phyloP scores from a whole-genome alignment of 2,329 filamentous ascomycete species.

The Delphinella strobiligena region DNA sequence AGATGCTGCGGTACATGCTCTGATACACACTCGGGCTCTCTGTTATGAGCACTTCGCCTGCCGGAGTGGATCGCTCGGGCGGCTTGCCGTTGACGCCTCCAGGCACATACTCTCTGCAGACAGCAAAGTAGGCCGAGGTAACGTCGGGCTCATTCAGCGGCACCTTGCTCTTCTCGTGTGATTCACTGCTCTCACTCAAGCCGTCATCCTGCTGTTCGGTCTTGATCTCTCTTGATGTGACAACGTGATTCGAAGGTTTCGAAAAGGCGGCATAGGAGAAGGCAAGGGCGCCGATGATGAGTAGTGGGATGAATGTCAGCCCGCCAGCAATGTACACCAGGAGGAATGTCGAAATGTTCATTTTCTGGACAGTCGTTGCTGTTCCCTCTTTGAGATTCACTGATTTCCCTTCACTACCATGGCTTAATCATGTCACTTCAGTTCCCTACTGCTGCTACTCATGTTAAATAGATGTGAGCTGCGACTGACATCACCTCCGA shows the following conservation, averaged over 20 bases:
- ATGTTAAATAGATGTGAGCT: no score
- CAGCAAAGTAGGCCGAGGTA: slow-evolving; percentile 87
- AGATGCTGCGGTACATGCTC: slow-evolving; percentile 93
- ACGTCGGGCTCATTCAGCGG: slow-evolving; percentile 57
- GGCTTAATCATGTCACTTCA: no score
- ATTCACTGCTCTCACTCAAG: slow-evolving; percentile 16
- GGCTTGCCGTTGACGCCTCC: slow-evolving; percentile 88
- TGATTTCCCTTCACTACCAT: no score
- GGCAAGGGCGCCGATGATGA: slow-evolving; percentile 48
- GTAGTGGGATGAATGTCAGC: slow-evolving; percentile 71
- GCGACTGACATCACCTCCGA: background rate
- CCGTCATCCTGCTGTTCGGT: background rate
- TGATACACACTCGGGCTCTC: slow-evolving; percentile 94
- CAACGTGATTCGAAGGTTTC: slow-evolving; percentile 10
- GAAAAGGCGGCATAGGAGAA: slow-evolving; percentile 62
- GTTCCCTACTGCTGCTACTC: no score
- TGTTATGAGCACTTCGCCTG: slow-evolving; percentile 52
- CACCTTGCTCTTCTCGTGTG: slow-evolving; percentile 43
- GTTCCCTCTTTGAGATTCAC: no score
- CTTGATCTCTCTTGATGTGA: slow-evolving; percentile 16
- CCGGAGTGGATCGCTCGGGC: slow-evolving; percentile 71
- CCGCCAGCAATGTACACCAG: slow-evolving; percentile 75
- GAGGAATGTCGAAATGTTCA: slow-evolving; percentile 44
- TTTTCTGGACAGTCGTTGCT: no score
- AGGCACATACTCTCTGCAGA: slow-evolving; percentile 83